Percentiles rank a stretch among this genome's conserved stretches.
phyloP scores from a whole-genome alignment of 2,329 filamentous ascomycete species.

The Celoporthe dispersa region DNA sequence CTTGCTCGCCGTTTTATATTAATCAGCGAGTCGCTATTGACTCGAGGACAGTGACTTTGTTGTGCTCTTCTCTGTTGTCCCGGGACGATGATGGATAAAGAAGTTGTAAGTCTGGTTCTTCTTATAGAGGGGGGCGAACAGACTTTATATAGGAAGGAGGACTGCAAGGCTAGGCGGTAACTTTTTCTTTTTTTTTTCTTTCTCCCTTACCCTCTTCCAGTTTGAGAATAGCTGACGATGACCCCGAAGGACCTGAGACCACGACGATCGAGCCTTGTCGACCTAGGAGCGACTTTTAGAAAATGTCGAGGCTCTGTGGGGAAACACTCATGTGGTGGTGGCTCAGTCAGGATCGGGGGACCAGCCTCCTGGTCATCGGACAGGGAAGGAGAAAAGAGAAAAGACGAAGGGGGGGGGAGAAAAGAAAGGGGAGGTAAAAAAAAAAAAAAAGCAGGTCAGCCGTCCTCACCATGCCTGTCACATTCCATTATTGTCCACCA shows the following conservation, averaged over 20 bases:
- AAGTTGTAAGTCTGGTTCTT: neutral
- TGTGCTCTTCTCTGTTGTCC: neutral
- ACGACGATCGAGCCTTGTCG: slow-evolving; percentile 1
- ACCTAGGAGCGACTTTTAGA: neutral
- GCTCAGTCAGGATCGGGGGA: slow-evolving; percentile 18
- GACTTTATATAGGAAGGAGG: neutral
- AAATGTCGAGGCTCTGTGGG: slow-evolving; percentile 16
- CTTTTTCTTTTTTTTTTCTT: neutral
- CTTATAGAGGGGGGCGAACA: neutral
- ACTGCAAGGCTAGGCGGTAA: neutral
- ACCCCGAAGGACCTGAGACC: neutral
- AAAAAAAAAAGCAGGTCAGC: slow-evolving; percentile 19
- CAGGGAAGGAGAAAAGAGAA: slow-evolving; percentile 7
- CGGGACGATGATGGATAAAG: neutral
- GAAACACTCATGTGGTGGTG: slow-evolving; percentile 22
- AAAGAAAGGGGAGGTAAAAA: neutral
- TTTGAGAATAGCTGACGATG: neutral
- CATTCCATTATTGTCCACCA: slow-evolving; percentile 11
- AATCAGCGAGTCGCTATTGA: neutral
- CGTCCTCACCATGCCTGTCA: slow-evolving; percentile 13
- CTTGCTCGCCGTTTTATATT: neutral
- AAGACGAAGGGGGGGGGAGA: neutral
- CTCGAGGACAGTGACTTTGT: neutral
- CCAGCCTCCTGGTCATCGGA: slow-evolving; percentile 20
- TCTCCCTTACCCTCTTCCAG: too few relatives aligned